phyloP scores from a whole-genome alignment of 73 alveolate species.

The Durusdinium trenchii region DNA sequence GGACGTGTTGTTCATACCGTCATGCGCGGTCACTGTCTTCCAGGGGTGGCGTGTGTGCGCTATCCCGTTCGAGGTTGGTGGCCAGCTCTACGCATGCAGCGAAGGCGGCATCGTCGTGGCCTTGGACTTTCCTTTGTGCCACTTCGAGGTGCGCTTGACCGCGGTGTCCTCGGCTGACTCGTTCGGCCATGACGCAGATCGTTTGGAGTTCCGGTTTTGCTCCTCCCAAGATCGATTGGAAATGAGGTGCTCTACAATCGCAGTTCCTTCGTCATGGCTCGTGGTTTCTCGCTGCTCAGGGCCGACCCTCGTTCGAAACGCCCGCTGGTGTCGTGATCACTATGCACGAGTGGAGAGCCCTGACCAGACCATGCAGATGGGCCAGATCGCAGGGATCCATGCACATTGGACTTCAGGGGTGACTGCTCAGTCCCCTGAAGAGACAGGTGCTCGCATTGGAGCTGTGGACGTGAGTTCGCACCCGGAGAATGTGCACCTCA shows the following conservation, averaged over 20 bases:
- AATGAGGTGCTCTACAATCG: background rate
- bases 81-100: background rate
- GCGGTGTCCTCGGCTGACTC: background rate
- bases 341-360: background rate
- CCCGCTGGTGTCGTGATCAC: background rate
- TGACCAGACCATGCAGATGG: background rate
- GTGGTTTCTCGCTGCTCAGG: background rate
- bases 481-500: background rate
- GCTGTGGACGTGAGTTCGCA: background rate
- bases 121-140: background rate
- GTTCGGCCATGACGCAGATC: background rate
- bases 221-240: background rate
- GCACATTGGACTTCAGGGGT: background rate
- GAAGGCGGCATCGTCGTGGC: background rate
- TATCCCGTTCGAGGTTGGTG: background rate
- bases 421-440: background rate
- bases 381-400: background rate
- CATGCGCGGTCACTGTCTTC: too few species aligned
- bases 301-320: background rate
- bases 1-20: too few species aligned
- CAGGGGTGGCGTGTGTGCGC: background rate
- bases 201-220: background rate
- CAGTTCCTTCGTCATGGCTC: background rate
- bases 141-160: background rate
- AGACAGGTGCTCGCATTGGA: background rate